Evolutionary conservation across 805 yeast genomes (phyloP).

Genomic region (Metschnikowia similis): DNA sequence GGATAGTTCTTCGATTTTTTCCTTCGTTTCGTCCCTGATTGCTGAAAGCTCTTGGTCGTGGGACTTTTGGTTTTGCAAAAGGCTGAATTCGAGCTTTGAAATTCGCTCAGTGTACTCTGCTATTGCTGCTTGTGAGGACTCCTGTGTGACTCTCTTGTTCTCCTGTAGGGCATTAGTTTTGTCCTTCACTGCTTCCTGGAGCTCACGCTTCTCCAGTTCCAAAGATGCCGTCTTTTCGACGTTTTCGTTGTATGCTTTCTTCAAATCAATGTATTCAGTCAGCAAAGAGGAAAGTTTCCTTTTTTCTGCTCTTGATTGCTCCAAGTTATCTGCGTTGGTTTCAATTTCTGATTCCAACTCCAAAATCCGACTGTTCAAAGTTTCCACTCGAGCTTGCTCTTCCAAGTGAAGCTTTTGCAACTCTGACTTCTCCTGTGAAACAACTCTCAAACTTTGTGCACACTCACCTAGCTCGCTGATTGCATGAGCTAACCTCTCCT

Average conservation of each 20-base stretch:
- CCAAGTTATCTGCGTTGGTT: conserved; percentile 1
- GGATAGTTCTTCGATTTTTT: conserved; percentile 4
- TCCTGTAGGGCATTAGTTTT: conserved; percentile 31
- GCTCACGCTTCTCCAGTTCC: conserved; percentile 4
- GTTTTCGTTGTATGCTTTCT: conserved; percentile 4
- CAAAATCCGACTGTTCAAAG: not conserved
- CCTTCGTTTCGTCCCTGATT: conserved; percentile 6
- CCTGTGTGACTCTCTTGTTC: conserved; percentile 45
- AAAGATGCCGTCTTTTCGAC: conserved; percentile 2
- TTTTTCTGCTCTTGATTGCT: conserved; percentile 6
- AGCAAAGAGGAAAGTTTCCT: conserved; percentile 5
- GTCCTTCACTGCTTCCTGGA: conserved; percentile 6
- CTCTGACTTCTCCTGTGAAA: conserved; percentile 10
- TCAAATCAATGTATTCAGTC: conserved; percentile 4
- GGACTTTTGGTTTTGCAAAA: conserved; percentile 8
- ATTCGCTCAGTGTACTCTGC: conserved; percentile 11
- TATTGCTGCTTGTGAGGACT: conserved; percentile 47
- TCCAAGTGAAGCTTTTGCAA: conserved; percentile 6
- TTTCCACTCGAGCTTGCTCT: not conserved
- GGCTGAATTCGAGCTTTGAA: conserved; percentile 10
- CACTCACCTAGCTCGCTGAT: conserved; percentile 14
- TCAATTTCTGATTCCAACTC: conserved; percentile 6
- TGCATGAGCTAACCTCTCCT: conserved; percentile 15
- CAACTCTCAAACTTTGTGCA: conserved; percentile 11
- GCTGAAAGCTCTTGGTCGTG: conserved; percentile 8